phyloP scores from a whole-genome alignment of 352 stramenopile genomes.

The Globisporangium yorkense region DNA sequence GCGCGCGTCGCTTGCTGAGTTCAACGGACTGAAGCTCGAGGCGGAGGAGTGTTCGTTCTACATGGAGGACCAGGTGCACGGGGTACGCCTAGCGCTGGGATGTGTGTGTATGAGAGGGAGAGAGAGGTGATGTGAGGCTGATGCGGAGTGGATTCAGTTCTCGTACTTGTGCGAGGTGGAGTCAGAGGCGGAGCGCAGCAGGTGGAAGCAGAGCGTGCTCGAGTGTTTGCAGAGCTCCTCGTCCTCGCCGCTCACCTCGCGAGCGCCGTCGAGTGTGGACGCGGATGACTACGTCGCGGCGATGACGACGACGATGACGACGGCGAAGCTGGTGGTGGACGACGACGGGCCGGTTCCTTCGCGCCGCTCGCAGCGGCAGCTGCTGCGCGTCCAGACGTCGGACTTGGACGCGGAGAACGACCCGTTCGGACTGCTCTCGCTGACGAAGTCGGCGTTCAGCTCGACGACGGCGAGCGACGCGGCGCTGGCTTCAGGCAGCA shows the following conservation, averaged over 20 bases:
- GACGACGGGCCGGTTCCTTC: slow-evolving; percentile 11
- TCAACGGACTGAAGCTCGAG: slow-evolving; percentile 21
- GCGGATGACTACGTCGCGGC: neutral
- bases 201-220: slow-evolving; percentile 7
- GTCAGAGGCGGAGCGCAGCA: slow-evolving; percentile 9
- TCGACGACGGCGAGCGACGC: slow-evolving; percentile 6
- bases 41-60: slow-evolving; percentile 36
- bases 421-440: slow-evolving; percentile 36
- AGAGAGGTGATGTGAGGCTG: neutral
- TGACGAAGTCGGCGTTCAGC: slow-evolving; percentile 44
- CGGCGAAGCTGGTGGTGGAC: too few species aligned
- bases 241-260: neutral
- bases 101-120: neutral
- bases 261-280: neutral
- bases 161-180: slow-evolving; percentile 17
- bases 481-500: slow-evolving; percentile 1
- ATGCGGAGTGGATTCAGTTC: slow-evolving; percentile 3
- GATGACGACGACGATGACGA: too few species aligned
- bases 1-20: slow-evolving; percentile 11
- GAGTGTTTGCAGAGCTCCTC: neutral
- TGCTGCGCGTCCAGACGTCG: slow-evolving; percentile 33
- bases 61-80: slow-evolving; percentile 29
- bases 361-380: slow-evolving; percentile 17
- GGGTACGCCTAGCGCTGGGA: slow-evolving; percentile 3
- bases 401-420: slow-evolving; percentile 43